Evolutionary conservation across 192 early-diverging fungal species (phyloP).

Genomic region (Coemansia sp.): DNA sequence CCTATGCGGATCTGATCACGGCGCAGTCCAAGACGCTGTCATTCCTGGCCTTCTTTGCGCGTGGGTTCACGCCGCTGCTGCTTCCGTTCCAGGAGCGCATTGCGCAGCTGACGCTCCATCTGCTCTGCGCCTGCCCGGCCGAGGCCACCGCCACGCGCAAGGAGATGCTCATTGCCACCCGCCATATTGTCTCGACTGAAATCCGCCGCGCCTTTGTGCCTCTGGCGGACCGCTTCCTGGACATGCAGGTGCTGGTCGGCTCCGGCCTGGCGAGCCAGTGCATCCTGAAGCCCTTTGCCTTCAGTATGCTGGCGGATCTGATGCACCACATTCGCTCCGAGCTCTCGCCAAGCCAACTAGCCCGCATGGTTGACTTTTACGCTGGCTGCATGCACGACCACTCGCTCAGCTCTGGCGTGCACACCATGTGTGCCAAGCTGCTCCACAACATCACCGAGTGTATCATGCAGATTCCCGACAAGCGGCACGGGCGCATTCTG

Average conservation of each 20-base stretch:
- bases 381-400: conserved; percentile 89
- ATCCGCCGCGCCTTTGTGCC: conserved; percentile 83
- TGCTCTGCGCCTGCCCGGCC: conserved; percentile 90
- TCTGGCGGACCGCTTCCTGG: conserved; percentile 86
- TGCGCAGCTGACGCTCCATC: conserved; percentile 79
- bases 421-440: conserved; percentile 95
- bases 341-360: conserved; percentile 72
- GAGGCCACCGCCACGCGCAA: conserved; percentile 90
- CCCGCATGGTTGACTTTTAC: conserved; percentile 83
- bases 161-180: conserved; percentile 90
- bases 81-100: conserved; percentile 73
- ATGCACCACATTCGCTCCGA: conserved; percentile 91
- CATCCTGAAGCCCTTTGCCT: conserved; percentile 84
- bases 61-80: conserved; percentile 66
- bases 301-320: conserved; percentile 92
- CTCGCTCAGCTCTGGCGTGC: conserved; percentile 83
- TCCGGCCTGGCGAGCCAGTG: conserved; percentile 89
- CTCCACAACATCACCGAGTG: conserved; percentile 87
- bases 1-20: conserved; percentile 74
- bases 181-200: conserved; percentile 91
- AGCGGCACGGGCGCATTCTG: conserved; percentile 59
- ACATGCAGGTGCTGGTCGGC: conserved; percentile 91
- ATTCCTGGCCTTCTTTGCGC: conserved; percentile 91
- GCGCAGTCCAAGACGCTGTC: conserved; percentile 99
- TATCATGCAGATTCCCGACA: conserved; percentile 64